These are phyloP conservation scores for Lepidium didymum DNA, from an alignment of 345 rosid species.

Conservation along the genomic window DNA sequence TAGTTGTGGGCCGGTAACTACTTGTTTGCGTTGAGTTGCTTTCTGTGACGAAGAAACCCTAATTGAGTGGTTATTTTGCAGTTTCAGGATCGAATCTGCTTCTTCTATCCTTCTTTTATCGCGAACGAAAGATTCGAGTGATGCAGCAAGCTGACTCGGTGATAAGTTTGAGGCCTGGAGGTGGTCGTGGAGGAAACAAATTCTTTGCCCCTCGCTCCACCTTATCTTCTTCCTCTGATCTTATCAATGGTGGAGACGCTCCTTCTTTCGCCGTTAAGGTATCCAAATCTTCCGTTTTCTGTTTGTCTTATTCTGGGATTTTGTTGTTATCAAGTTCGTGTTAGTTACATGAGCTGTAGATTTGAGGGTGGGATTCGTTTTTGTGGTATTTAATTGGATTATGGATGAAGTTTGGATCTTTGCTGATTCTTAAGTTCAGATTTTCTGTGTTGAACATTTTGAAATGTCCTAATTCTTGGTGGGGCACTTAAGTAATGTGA, in stretches of 20 bases:
- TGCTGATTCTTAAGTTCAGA: not conserved
- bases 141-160: slow-evolving; percentile 26
- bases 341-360: not conserved
- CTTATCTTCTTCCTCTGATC: slow-evolving; percentile 15
- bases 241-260: slow-evolving; percentile 7
- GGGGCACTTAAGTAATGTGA: slow-evolving; percentile 52
- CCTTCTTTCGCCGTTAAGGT: slow-evolving; percentile 27
- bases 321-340: not conserved
- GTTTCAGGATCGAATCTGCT: not conserved
- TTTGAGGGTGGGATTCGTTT: not conserved
- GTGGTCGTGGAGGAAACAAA: slow-evolving; percentile 30
- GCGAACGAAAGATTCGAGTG: not conserved
- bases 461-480: slow-evolving; percentile 73
- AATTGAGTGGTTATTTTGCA: not conserved
- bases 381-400: not conserved
- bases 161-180: slow-evolving; percentile 32
- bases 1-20: not conserved
- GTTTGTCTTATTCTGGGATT: not conserved
- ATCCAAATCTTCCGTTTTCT: not conserved
- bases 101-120: not conserved
- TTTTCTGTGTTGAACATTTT: not conserved
- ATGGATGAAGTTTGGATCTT: not conserved
- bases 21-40: not conserved
- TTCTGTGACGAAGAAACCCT: not conserved
- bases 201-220: slow-evolving; percentile 15